A percentile compares a stretch with the other conserved stretches of the same genome.
Conservation (phyloP, 2,329 filamentous ascomycete genomes). For the Ascochyta rabiei region DNA sequence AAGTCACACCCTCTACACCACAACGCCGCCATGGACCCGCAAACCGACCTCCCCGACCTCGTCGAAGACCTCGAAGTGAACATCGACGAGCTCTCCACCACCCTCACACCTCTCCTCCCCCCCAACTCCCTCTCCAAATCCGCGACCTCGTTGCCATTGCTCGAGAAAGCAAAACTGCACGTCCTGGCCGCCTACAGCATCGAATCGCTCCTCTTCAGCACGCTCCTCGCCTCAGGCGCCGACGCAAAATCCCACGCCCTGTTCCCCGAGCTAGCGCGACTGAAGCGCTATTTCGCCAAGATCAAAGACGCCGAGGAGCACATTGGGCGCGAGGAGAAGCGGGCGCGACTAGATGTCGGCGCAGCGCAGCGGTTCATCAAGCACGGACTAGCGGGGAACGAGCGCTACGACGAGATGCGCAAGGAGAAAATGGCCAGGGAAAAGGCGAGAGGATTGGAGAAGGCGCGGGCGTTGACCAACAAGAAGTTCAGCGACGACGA, state of each 20-base stretch:
- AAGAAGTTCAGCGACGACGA: slow-evolving; percentile 38
- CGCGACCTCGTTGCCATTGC: slow-evolving; percentile 80
- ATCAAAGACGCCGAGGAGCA: slow-evolving; percentile 73
- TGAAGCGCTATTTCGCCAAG: slow-evolving; percentile 92
- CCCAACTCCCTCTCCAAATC: slow-evolving; percentile 67
- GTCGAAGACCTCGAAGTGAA: slow-evolving; percentile 77
- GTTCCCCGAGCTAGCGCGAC: slow-evolving; percentile 81
- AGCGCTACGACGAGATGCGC: slow-evolving; percentile 51
- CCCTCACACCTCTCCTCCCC: slow-evolving; percentile 74
- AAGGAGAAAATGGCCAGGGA: slow-evolving; percentile 47
- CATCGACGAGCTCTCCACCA: slow-evolving; percentile 78
- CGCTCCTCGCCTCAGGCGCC: slow-evolving; percentile 77
- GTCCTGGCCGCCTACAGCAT: slow-evolving; percentile 87
- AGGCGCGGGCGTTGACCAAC: slow-evolving; percentile 27
- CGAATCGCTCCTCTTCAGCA: slow-evolving; percentile 86
- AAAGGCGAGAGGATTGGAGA: slow-evolving; percentile 32
- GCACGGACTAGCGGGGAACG: slow-evolving; percentile 69
- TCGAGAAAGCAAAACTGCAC: slow-evolving; percentile 94
- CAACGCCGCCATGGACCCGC: slow-evolving; percentile 55
- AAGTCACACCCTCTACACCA: background rate
- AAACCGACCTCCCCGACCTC: slow-evolving; percentile 66
- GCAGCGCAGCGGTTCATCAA: slow-evolving; percentile 84
- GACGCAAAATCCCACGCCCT: slow-evolving; percentile 84
- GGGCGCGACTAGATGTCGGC: slow-evolving; percentile 70
- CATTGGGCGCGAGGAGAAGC: slow-evolving; percentile 56